Percentiles rank a stretch among this genome's conserved stretches.
phyloP scores from a whole-genome alignment of 2,329 filamentous ascomycete species.

The Chlorencoelia australis region DNA sequence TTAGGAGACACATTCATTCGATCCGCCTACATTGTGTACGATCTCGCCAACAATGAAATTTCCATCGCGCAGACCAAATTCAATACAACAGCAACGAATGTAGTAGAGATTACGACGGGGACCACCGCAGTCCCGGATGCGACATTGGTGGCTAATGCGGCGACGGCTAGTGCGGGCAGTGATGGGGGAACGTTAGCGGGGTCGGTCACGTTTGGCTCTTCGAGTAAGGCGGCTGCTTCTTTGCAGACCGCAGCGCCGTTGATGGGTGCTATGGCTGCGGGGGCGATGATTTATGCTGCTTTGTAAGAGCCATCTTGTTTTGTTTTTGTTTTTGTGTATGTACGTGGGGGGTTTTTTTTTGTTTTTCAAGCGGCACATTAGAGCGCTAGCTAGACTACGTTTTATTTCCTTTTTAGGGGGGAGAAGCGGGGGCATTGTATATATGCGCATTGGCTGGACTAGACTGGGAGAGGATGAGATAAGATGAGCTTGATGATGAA shows the following conservation, averaged over 20 bases:
- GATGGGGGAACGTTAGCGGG: conserved; percentile 9
- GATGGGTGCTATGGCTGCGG: conserved; percentile 16
- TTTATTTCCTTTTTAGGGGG: too few relatives aligned
- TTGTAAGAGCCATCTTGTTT: not conserved
- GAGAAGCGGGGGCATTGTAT: too few relatives aligned
- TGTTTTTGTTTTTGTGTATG: conserved; percentile 7
- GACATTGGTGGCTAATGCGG: conserved; percentile 37
- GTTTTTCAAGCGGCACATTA: not conserved
- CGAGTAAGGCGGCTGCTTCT: conserved; percentile 11
- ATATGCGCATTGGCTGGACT: too few relatives aligned
- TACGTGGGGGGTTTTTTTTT: not conserved
- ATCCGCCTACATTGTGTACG: conserved; percentile 67
- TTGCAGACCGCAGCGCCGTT: conserved; percentile 9
- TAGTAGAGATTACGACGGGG: conserved; percentile 46
- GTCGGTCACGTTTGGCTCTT: conserved; percentile 8
- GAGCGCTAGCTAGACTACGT: too few relatives aligned
- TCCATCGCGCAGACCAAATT: conserved; percentile 59
- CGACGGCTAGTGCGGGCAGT: conserved; percentile 33
- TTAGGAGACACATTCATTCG: conserved; percentile 68
- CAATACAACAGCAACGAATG: conserved; percentile 40
- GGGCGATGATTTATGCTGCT: conserved; percentile 18
- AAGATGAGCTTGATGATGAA: too few relatives aligned
- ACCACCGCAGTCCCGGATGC: conserved; percentile 43
- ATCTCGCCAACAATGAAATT: conserved; percentile 61
- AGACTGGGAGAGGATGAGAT: too few relatives aligned